Conservation (phyloP, 129 eudicot species). For the Helichrysum umbraculigerum region DNA sequence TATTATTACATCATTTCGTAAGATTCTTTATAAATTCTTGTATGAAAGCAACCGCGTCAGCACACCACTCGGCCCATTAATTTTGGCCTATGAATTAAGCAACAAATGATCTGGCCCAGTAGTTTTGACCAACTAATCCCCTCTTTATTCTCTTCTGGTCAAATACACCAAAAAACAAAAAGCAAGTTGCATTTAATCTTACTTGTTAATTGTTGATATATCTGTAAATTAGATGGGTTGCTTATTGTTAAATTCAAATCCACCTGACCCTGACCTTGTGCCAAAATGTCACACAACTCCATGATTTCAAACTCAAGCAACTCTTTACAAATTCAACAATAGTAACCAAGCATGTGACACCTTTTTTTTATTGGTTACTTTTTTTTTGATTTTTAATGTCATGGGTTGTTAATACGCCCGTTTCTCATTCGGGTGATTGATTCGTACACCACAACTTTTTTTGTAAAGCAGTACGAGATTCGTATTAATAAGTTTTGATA, state of each 20-base stretch:
- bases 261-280: too few species aligned
- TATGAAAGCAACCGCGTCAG: slow-evolving; percentile 19
- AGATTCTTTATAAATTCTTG: not conserved
- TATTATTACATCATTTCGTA: not conserved
- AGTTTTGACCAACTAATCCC: slow-evolving; percentile 18
- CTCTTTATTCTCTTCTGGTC: not conserved
- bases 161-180: not conserved
- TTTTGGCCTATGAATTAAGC: slow-evolving; percentile 16
- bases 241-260: slow-evolving; percentile 21
- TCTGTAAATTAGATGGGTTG: slow-evolving; percentile 28
- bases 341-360: not conserved
- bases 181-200: slow-evolving; percentile 16
- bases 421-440: too few species aligned
- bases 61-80: slow-evolving; percentile 22
- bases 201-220: slow-evolving; percentile 21
- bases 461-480: not conserved
- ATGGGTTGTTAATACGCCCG: too few species aligned
- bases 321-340: slow-evolving; percentile 1
- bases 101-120: slow-evolving; percentile 18
- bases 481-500: not conserved
- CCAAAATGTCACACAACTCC: slow-evolving; percentile 11
- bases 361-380: not conserved
- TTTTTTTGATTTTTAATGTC: too few species aligned
- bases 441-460: too few species aligned
- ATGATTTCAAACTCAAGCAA: slow-evolving; percentile 34